These are phyloP conservation scores for Penicillium cinerascens DNA, from an alignment of 495 filamentous ascomycete genomes.

Conservation along the genomic window DNA sequence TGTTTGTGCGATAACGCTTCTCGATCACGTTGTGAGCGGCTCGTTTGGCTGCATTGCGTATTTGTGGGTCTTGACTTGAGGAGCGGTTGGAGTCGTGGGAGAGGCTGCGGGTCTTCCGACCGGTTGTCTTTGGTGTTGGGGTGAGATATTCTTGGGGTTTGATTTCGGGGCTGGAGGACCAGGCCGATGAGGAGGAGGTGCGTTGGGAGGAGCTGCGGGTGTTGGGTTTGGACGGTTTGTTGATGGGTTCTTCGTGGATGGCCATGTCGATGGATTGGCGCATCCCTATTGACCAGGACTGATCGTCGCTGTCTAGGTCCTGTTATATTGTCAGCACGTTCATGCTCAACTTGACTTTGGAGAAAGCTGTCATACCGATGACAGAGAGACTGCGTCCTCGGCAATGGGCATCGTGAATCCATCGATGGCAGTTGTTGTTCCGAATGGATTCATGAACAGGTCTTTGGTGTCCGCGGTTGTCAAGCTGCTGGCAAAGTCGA, in stretches of 20 bases:
- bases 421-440: conserved; percentile 30
- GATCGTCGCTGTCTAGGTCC: conserved; percentile 45
- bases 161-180: conserved; percentile 38
- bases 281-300: conserved; percentile 31
- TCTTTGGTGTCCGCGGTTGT: conserved; percentile 34
- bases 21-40: conserved; percentile 54
- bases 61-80: conserved; percentile 22
- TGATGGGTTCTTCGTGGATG: conserved; percentile 12
- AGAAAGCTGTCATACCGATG: conserved; percentile 27
- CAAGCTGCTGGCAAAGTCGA: conserved; percentile 36
- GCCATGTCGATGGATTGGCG: conserved; percentile 23
- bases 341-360: background rate
- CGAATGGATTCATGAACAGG: conserved; percentile 35
- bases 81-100: conserved; percentile 32
- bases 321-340: background rate
- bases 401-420: conserved; percentile 36
- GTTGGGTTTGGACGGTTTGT: conserved; percentile 12
- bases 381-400: conserved; percentile 33
- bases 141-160: conserved; percentile 26
- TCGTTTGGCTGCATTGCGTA: conserved; percentile 45
- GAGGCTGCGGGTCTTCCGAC: conserved; percentile 32
- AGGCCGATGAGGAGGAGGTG: conserved; percentile 16
- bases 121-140: conserved; percentile 1
- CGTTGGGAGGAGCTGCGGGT: conserved; percentile 13
- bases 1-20: conserved; percentile 51